A percentile compares a stretch with the other conserved stretches of the same genome.
These are phyloP conservation scores for Acacia acuminata DNA, from an alignment of 306 rosid genomes.

Conservation along the genomic window DNA sequence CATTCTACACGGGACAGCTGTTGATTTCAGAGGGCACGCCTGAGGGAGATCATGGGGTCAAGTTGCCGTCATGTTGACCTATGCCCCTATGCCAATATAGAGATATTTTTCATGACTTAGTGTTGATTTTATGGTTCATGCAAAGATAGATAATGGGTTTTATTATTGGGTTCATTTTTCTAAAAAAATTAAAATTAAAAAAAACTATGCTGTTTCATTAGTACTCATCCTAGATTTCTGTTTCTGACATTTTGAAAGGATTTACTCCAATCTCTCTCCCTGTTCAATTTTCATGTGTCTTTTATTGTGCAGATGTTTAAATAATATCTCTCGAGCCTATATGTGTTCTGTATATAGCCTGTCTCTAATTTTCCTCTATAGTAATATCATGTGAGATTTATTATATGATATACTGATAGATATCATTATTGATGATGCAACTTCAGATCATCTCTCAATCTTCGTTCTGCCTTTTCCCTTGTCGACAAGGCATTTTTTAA, in stretches of 20 bases:
- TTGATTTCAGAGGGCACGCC: not conserved
- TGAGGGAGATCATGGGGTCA: not conserved
- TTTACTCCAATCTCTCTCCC: too few species aligned
- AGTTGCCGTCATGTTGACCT: not conserved
- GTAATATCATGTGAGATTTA: too few species aligned
- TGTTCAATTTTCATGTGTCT: not conserved
- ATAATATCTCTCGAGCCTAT: not conserved
- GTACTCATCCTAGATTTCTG: too few species aligned
- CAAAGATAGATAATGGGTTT: too few species aligned
- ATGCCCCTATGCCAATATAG: not conserved
- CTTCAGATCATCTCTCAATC: slow-evolving; percentile 6
- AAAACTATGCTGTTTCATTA: too few species aligned
- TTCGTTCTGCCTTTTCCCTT: not conserved
- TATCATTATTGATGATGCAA: slow-evolving; percentile 5
- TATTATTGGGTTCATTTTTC: too few species aligned
- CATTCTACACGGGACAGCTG: not conserved
- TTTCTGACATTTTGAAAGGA: too few species aligned
- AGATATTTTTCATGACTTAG: not conserved
- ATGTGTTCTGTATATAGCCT: not conserved
- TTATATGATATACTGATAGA: slow-evolving; percentile 21
- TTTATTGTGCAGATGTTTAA: not conserved
- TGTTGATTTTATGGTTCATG: not conserved
- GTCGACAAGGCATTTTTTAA: not conserved
- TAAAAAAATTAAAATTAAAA: too few species aligned
- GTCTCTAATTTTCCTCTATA: not conserved